These are phyloP conservation scores for Euphorbia pulcherrima DNA, from an alignment of 345 rosid genomes.

Conservation along the genomic window DNA sequence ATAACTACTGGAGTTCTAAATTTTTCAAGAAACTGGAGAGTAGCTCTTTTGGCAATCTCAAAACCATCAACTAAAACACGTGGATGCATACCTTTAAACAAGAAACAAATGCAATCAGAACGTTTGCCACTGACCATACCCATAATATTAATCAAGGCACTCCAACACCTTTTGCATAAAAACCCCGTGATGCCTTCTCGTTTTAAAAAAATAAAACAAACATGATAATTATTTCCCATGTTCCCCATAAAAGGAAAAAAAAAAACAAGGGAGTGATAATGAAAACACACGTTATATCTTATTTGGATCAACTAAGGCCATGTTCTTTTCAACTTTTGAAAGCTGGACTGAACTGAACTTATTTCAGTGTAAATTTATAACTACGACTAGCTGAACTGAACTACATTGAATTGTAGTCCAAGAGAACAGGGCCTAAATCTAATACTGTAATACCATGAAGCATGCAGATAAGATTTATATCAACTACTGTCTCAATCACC, in stretches of 20 bases:
- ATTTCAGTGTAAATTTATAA: no score
- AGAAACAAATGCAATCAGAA: not conserved
- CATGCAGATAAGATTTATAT: not conserved
- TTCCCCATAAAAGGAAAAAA: no score
- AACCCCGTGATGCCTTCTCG: not conserved
- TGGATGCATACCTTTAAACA: conserved; percentile 85
- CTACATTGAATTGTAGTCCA: no score
- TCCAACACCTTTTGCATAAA: not conserved
- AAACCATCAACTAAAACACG: conserved; percentile 98
- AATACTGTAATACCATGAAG: not conserved
- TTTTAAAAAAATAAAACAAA: no score
- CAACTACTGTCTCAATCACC: not conserved
- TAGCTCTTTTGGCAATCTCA: conserved; percentile 91
- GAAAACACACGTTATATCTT: not conserved
- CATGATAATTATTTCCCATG: no score
- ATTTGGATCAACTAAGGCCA: no score
- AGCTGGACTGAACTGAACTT: no score
- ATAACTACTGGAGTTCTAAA: conserved; percentile 94
- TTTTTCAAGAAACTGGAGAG: conserved; percentile 84
- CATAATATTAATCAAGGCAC: not conserved
- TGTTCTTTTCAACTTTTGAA: no score
- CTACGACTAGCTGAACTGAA: no score
- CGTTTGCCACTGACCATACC: not conserved
- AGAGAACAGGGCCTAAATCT: no score
- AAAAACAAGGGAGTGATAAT: not conserved